Evolutionary conservation across 2,329 filamentous ascomycete species (phyloP).

Genomic region (Hymenoscyphus scutula): DNA sequence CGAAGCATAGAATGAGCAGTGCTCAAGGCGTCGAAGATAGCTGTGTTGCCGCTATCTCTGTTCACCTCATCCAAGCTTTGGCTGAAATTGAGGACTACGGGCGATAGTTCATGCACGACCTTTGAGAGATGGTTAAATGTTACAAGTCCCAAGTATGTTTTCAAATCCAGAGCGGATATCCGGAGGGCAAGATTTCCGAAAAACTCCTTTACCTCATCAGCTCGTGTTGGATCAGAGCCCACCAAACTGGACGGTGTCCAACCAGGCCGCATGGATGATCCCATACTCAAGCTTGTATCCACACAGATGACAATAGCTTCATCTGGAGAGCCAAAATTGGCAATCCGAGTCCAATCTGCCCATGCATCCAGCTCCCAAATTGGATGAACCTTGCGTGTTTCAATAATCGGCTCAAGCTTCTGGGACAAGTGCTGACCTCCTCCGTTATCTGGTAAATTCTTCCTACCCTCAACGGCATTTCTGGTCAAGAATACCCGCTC

Average conservation of each 20-base stretch:
- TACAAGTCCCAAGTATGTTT: slow-evolving; percentile 11
- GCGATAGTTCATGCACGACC: slow-evolving; percentile 3
- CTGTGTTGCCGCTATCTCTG: neutral
- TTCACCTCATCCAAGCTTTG: slow-evolving; percentile 6
- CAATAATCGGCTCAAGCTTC: slow-evolving; percentile 14
- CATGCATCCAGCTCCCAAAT: slow-evolving; percentile 15
- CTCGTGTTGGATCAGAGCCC: slow-evolving; percentile 8
- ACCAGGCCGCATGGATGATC: neutral
- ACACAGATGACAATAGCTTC: slow-evolving; percentile 22
- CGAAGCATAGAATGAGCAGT: neutral
- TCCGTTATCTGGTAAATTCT: slow-evolving; percentile 12
- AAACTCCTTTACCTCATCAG: slow-evolving; percentile 16
- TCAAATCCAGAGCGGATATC: slow-evolving; percentile 10
- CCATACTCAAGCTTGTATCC: slow-evolving; percentile 18
- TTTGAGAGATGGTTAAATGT: slow-evolving; percentile 6
- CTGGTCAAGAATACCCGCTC: slow-evolving; percentile 15
- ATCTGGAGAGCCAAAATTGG: slow-evolving; percentile 16
- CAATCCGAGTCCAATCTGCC: slow-evolving; percentile 15
- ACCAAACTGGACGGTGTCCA: slow-evolving; percentile 8
- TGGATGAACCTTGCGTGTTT: neutral
- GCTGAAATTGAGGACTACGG: slow-evolving; percentile 8
- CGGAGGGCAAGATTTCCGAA: slow-evolving; percentile 16
- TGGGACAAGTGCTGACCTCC: slow-evolving; percentile 12
- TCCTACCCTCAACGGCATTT: slow-evolving; percentile 12
- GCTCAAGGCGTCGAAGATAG: slow-evolving; percentile 2